Base-by-base conservation (phyloP, 78 protist species). In the Trichosphaerium sp. region DNA sequence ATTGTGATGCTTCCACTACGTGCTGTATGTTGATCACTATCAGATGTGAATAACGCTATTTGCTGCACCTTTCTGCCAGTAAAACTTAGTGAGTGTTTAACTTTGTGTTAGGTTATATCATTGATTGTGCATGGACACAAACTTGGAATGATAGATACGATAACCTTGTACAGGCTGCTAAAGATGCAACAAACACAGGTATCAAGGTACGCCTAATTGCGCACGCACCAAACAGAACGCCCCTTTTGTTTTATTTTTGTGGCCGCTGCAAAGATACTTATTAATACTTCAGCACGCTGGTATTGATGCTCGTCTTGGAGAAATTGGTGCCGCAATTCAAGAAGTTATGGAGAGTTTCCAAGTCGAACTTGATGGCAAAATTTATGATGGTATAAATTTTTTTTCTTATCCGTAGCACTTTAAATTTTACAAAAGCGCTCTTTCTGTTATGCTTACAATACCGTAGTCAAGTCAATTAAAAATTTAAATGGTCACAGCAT, bases 401-500 rank as follows among this genome's bases (percentile, higher is more conserved):
- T 15, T 12, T 10, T 12, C 59, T 10, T 10, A 21, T 25, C 57
- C 14, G 59, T 21, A 62, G 48, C 26, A 62, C 47, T 10, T 39
- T 11, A 11, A 49, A 12, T 18, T 23, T 10, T 14, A 49, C 55
- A 21, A 12, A 49, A 37, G 11, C 47, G 34, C 57, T 62, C 47
- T 62, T 48, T 10, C 67, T 12, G 65, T 21, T 11, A 12, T 57
- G 11, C 67, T 12, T 14, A 51, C 12, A n/a, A n/a, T n/a, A n/a
- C n/a, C 59, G 80, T 81, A 8, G 87, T 97, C 69, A 73, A 87
- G 65, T 44, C 90, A 14, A 81, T 95, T 54, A 62, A 90, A 34
- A 97, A 97, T 71, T 85, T 97, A 43, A 82, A 78, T 64, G 99
- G 99, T 1, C 99, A 97, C 85, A 75, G 87, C 11, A 90, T 95